Percentiles rank a stretch among this genome's conserved stretches.
These are phyloP conservation scores for Boletellus sp. DNA, from an alignment of 768 basidiomycete genomes.

Conservation along the genomic window DNA sequence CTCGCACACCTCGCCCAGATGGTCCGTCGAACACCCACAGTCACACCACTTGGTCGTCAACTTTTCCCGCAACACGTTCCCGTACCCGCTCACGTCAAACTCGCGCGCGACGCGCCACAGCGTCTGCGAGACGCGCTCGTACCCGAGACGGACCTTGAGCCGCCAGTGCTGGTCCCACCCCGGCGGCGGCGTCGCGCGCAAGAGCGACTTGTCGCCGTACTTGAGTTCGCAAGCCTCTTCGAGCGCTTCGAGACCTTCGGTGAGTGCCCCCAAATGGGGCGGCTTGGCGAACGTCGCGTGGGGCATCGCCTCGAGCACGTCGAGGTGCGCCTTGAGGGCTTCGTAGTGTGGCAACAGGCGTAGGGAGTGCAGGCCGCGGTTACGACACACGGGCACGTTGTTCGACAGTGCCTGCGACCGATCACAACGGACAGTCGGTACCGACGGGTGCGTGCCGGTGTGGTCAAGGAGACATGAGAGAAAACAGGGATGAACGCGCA, in stretches of 20 bases:
- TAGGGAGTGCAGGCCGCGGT: slow-evolving; percentile 63
- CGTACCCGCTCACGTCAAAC: slow-evolving; percentile 72
- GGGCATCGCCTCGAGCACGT: slow-evolving; percentile 56
- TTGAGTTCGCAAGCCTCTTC: slow-evolving; percentile 63
- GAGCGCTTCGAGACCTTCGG: slow-evolving; percentile 58
- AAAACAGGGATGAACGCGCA: no score
- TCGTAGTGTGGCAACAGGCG: slow-evolving; percentile 60
- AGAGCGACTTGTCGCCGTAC: slow-evolving; percentile 39
- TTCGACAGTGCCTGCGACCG: slow-evolving; percentile 60
- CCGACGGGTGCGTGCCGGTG: no score
- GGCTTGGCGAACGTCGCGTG: slow-evolving; percentile 59
- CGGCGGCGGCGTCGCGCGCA: slow-evolving; percentile 30
- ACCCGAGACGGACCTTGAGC: slow-evolving; percentile 56
- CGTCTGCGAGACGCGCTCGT: slow-evolving; percentile 59
- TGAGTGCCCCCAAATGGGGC: slow-evolving; percentile 56
- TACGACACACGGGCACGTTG: slow-evolving; percentile 60
- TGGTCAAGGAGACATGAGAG: no score
- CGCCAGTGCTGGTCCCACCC: slow-evolving; percentile 59
- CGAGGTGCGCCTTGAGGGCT: slow-evolving; percentile 58
- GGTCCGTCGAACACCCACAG: slow-evolving; percentile 77
- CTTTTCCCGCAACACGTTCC: slow-evolving; percentile 65
- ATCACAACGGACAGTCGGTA: neutral
- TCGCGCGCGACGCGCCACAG: slow-evolving; percentile 70
- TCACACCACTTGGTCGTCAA: slow-evolving; percentile 76
- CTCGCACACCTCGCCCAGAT: slow-evolving; percentile 74